Evolutionary conservation across 805 yeast genomes (phyloP).

Genomic region (Nakazawaea anatomiae): DNA sequence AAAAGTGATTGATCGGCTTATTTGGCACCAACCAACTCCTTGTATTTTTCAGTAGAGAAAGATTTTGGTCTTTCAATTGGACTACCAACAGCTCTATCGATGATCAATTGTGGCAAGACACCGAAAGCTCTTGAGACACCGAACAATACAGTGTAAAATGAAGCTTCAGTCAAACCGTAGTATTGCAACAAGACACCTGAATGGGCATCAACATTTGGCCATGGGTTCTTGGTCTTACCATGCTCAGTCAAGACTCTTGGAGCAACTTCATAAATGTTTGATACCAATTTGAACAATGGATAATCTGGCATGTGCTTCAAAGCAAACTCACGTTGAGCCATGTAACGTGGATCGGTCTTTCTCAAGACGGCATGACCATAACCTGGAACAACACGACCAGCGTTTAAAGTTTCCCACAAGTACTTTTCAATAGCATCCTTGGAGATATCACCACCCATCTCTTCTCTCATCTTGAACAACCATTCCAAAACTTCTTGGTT

Average conservation of each 20-base stretch:
- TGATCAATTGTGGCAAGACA: constrained; percentile 78
- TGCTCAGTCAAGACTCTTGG: constrained; percentile 76
- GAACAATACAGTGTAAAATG: constrained; percentile 80
- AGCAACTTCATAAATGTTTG: constrained; percentile 75
- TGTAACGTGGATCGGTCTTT: constrained; percentile 85
- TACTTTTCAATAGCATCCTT: constrained; percentile 66
- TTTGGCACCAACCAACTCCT: constrained; percentile 52
- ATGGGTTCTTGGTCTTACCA: constrained; percentile 90
- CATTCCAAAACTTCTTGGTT: constrained; percentile 84
- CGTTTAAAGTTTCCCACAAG: constrained; percentile 72
- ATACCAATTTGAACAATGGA: constrained; percentile 72
- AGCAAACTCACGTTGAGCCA: constrained; percentile 82
- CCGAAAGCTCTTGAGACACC: constrained; percentile 87
- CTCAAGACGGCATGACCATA: constrained; percentile 86
- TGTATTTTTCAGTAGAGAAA: constrained; percentile 89
- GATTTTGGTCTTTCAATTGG: constrained; percentile 90
- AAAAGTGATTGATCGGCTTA: background rate
- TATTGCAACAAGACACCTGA: constrained; percentile 82
- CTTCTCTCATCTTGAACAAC: constrained; percentile 61
- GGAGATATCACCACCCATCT: constrained; percentile 65
- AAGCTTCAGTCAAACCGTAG: constrained; percentile 77
- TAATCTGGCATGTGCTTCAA: constrained; percentile 69
- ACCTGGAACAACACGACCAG: constrained; percentile 86
- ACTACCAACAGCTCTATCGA: constrained; percentile 76
- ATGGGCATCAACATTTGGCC: constrained; percentile 89